phyloP scores from a whole-genome alignment of 2,329 filamentous ascomycete species.

The Gaeumannomyces tritici region DNA sequence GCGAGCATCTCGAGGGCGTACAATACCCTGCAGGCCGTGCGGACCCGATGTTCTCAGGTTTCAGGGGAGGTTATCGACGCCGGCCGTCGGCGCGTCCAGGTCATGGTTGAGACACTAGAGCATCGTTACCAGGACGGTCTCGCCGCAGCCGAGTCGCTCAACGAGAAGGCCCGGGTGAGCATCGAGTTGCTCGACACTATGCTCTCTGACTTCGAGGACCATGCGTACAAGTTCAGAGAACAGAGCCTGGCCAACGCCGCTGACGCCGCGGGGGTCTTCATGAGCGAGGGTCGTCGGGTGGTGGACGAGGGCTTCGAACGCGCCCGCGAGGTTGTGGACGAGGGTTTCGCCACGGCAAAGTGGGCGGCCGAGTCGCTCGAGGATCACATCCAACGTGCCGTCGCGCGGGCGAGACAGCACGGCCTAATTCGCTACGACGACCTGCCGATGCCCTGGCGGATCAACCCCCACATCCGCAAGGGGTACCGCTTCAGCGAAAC shows the following conservation, averaged over 20 bases:
- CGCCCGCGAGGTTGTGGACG: slow-evolving; percentile 68
- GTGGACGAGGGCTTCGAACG: slow-evolving; percentile 70
- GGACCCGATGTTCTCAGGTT: slow-evolving; percentile 78
- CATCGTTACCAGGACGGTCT: slow-evolving; percentile 78
- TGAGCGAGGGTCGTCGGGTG: slow-evolving; percentile 70
- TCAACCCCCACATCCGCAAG: slow-evolving; percentile 85
- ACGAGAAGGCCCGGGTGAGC: slow-evolving; percentile 83
- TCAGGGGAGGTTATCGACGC: slow-evolving; percentile 85
- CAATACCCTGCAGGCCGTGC: slow-evolving; percentile 74
- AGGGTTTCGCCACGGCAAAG: slow-evolving; percentile 72
- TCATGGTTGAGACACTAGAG: slow-evolving; percentile 91
- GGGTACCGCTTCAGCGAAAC: slow-evolving; percentile 93
- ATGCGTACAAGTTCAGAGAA: slow-evolving; percentile 71
- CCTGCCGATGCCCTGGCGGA: slow-evolving; percentile 81
- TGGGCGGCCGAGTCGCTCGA: slow-evolving; percentile 75
- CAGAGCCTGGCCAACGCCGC: slow-evolving; percentile 59
- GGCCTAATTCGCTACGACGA: slow-evolving; percentile 85
- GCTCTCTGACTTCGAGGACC: slow-evolving; percentile 73
- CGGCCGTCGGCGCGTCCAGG: slow-evolving; percentile 70
- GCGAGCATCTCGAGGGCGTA: slow-evolving; percentile 77
- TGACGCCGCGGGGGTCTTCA: slow-evolving; percentile 59
- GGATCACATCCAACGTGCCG: slow-evolving; percentile 73
- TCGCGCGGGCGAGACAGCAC: slow-evolving; percentile 64
- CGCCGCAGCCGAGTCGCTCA: slow-evolving; percentile 73
- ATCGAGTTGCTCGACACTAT: slow-evolving; percentile 80